Percentiles rank a stretch among this genome's conserved stretches.
These are phyloP conservation scores for Aspergillus quadrilineatus DNA, from an alignment of 2,329 filamentous ascomycete species.

Conservation along the genomic window DNA sequence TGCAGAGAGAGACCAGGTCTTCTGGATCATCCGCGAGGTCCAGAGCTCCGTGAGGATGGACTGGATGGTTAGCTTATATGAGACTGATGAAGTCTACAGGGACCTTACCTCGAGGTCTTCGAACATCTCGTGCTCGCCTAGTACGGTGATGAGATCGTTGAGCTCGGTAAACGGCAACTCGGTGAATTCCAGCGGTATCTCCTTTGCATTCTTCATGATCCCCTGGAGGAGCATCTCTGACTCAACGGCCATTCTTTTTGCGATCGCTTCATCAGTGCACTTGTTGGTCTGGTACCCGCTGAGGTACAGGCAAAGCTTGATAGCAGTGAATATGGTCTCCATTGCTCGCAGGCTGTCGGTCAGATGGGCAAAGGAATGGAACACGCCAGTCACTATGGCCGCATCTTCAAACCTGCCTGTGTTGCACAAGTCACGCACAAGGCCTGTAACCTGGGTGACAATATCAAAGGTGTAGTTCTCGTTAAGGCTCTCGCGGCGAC, in stretches of 20 bases:
- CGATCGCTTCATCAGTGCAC: constrained; percentile 28
- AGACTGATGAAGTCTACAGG: not conserved
- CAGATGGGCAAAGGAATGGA: constrained; percentile 36
- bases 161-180: constrained; percentile 37
- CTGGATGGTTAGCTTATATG: constrained; percentile 8
- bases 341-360: constrained; percentile 33
- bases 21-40: constrained; percentile 48
- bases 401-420: constrained; percentile 34
- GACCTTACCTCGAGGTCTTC: constrained; percentile 34
- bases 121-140: constrained; percentile 41
- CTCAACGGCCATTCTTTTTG: constrained; percentile 32
- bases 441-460: constrained; percentile 26
- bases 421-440: constrained; percentile 34
- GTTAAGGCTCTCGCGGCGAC: constrained; percentile 31
- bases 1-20: constrained; percentile 46
- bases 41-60: constrained; percentile 47
- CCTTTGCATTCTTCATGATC: constrained; percentile 31
- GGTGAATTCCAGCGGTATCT: constrained; percentile 34
- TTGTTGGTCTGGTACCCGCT: constrained; percentile 34
- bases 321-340: constrained; percentile 36
- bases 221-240: constrained; percentile 37
- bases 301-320: constrained; percentile 39
- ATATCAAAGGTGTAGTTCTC: constrained; percentile 35
- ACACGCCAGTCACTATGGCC: constrained; percentile 33
- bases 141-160: constrained; percentile 38